These are phyloP conservation scores for Xylaria castorea DNA, from an alignment of 495 filamentous ascomycete genomes.

Conservation along the genomic window DNA sequence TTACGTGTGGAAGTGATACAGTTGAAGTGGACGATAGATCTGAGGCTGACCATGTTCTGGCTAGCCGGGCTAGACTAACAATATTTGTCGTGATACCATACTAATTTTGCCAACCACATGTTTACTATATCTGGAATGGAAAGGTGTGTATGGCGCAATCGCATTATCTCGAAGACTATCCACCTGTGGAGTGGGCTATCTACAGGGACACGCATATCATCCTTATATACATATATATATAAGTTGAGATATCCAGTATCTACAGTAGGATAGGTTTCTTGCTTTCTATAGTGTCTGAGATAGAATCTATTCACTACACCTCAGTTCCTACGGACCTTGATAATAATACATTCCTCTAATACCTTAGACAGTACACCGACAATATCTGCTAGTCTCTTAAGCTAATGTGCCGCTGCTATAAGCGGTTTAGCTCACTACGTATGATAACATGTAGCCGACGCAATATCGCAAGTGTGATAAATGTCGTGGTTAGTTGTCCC, in stretches of 20 bases:
- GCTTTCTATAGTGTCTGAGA: neutral
- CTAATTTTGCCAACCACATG: neutral
- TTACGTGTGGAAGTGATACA: neutral
- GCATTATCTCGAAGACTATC: neutral
- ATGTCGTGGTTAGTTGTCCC: neutral
- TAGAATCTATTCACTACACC: neutral
- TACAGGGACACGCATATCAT: neutral
- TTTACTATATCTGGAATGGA: neutral
- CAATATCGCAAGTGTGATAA: neutral
- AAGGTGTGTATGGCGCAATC: conserved; percentile 9
- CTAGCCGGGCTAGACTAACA: neutral
- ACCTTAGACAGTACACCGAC: neutral
- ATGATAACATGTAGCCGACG: neutral
- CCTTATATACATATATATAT: conserved; percentile 1
- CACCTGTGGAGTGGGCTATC: neutral
- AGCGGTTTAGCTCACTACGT: neutral
- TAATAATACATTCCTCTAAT: neutral
- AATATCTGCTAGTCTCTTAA: neutral
- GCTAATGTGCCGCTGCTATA: neutral
- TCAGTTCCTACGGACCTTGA: neutral
- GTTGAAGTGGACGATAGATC: neutral
- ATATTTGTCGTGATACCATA: neutral
- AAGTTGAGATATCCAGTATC: neutral
- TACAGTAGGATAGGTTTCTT: neutral
- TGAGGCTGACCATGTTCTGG: neutral